phyloP scores from a whole-genome alignment of 768 basidiomycete genomes.

The Auricularia heimuer region DNA sequence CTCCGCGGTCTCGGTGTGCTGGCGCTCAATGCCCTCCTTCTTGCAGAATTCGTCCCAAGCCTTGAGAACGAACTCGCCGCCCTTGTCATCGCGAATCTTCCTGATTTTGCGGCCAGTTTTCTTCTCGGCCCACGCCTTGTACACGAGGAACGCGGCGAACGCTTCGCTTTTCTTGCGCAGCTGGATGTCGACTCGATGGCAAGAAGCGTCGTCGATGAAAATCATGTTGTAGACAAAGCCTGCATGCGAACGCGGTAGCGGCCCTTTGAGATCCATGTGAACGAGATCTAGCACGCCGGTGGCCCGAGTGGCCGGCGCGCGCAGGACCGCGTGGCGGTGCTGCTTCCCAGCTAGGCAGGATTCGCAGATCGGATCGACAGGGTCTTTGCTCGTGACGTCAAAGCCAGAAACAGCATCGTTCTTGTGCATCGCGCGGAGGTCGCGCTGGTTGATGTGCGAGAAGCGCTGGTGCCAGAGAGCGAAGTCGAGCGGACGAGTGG shows the following conservation, averaged over 20 bases:
- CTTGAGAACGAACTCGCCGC: constrained; percentile 2
- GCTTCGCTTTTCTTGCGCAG: constrained; percentile 2
- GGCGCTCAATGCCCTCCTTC: background rate
- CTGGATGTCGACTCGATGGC: background rate
- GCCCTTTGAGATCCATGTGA: background rate
- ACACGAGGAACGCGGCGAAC: background rate
- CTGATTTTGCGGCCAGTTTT: too few species aligned
- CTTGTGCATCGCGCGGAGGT: background rate
- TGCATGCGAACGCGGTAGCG: background rate
- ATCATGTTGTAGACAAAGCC: constrained; percentile 2
- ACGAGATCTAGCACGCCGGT: background rate
- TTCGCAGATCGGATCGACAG: background rate
- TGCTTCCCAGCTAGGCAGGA: background rate
- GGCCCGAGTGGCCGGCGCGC: background rate
- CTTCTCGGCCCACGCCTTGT: background rate
- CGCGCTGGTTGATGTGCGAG: background rate
- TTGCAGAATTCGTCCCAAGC: background rate
- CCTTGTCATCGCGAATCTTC: constrained; percentile 1
- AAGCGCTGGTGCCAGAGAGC: background rate
- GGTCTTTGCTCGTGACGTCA: background rate
- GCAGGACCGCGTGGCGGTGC: background rate
- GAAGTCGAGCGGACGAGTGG: background rate
- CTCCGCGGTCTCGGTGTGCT: background rate
- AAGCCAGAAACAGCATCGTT: background rate
- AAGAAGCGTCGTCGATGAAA: constrained; percentile 2